Conservation (phyloP, 2,329 filamentous ascomycete genomes). For the Epicoccum nigrum region DNA sequence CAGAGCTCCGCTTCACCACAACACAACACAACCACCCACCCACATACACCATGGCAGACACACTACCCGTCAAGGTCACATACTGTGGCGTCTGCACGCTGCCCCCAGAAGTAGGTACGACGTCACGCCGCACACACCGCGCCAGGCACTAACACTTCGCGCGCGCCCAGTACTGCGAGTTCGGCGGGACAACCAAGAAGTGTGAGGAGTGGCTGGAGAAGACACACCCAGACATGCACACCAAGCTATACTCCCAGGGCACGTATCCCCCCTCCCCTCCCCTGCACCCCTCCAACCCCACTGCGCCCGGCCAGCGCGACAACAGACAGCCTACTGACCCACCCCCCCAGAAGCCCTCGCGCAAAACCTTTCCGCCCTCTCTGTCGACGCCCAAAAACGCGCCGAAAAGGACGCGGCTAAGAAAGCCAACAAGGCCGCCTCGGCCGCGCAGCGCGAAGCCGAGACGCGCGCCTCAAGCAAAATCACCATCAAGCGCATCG, state of each 20-base stretch:
- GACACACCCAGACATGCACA: constrained; percentile 75
- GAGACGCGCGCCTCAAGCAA: constrained; percentile 83
- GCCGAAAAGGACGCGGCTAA: constrained; percentile 96
- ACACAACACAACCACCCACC: not conserved
- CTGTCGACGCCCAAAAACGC: constrained; percentile 89
- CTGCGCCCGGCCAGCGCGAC: not conserved
- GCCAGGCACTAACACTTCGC: constrained; percentile 16
- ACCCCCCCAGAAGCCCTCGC: constrained; percentile 65
- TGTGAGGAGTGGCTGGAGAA: constrained; percentile 94
- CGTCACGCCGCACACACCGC: constrained; percentile 7
- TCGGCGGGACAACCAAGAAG: constrained; percentile 94
- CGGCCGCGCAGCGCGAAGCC: constrained; percentile 80
- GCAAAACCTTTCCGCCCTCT: constrained; percentile 83
- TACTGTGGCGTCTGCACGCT: constrained; percentile 72
- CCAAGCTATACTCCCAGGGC: constrained; percentile 86
- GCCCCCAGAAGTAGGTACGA: constrained; percentile 68
- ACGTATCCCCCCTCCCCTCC: constrained; percentile 31
- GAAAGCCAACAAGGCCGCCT: constrained; percentile 92
- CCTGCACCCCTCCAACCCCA: not conserved
- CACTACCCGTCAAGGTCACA: constrained; percentile 58
- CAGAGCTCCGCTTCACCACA: constrained; percentile 2
- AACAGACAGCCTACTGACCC: not conserved
- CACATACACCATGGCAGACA: constrained; percentile 43
- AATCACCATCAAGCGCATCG: constrained; percentile 92
- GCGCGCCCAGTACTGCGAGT: constrained; percentile 90